A percentile compares a stretch with the other conserved stretches of the same genome.
Evolutionary conservation across 345 rosid species (phyloP).

Genomic region (Acer campestre): DNA sequence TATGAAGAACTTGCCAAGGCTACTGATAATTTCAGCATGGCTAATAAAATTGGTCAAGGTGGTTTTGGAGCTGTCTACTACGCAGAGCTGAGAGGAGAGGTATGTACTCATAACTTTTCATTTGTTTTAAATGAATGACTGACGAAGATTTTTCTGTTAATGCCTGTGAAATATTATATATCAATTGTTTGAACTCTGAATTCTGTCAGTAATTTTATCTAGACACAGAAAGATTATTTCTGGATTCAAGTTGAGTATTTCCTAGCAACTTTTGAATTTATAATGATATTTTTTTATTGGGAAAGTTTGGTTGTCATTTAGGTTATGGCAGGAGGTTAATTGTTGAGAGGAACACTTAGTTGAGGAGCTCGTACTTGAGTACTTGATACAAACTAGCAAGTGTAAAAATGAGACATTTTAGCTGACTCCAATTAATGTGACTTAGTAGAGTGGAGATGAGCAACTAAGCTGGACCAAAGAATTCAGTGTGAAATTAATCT

Average conservation of each 20-base stretch:
- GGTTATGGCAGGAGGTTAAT: not conserved
- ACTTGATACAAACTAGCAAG: not conserved
- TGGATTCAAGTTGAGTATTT: slow-evolving; percentile 8
- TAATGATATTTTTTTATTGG: not conserved
- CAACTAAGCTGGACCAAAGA: slow-evolving; percentile 2
- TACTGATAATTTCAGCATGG: slow-evolving; percentile 77
- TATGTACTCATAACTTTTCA: slow-evolving; percentile 27
- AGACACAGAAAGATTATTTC: not conserved
- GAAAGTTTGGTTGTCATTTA: not conserved
- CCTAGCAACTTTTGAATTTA: not conserved
- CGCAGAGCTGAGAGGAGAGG: slow-evolving; percentile 97
- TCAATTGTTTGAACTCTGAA: not conserved
- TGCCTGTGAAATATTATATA: not conserved
- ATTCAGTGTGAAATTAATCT: not conserved
- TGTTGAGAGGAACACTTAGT: not conserved
- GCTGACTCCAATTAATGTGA: not conserved
- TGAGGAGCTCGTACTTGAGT: not conserved
- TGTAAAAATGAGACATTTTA: not conserved
- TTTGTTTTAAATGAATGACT: slow-evolving; percentile 6
- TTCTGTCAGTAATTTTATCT: not conserved
- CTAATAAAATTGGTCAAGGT: slow-evolving; percentile 90
- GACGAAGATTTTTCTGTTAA: slow-evolving; percentile 2
- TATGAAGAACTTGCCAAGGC: slow-evolving; percentile 92
- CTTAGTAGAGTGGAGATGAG: not conserved
- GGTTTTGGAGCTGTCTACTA: slow-evolving; percentile 93